Base-by-base conservation (phyloP, 1,139 yeast species). In the Eremothecium coryli region DNA sequence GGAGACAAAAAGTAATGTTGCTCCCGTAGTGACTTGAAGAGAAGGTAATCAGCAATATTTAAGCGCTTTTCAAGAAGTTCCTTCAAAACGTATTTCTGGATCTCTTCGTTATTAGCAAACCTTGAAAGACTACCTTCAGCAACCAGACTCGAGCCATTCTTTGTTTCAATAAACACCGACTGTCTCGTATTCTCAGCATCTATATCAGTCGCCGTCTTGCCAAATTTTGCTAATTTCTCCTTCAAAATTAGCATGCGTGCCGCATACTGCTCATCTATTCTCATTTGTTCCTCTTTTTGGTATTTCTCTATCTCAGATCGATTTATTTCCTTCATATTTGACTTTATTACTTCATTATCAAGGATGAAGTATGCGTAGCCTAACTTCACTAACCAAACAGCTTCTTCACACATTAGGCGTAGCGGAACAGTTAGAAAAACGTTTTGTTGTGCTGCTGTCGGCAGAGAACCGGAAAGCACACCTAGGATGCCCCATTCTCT, bases 361-460 rank as follows among this genome's bases (percentile, higher is more conserved):
- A 52, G 55, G 0, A 64, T 60, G 13, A 75, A 43, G 6, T 50
- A 42, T 0, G 65, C 76, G 29, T 60, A 51, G 0, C 63, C 64
- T 2, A 62, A 53, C 8, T 65, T 62, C 3, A 79, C 64, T 25
- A 85, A 61, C 75, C 84, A 82, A 9, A 76, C 42, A 0, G 77
- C 73, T 48, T 90, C 97, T 58, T 82, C 93, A 0, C 73, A 58
- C 61, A 75, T 70, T 30, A 90, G 63, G 47, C 76, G 73, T 34
- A 88, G 60, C 0, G 98, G 98, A 3, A 88, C 62, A 1, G 95
- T 93, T 35, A 84, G 65, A 50, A 88, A 81, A 26, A 79, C 66
- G 51, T 85, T 88, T 50, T 90, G 98, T 56, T 90, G 98, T 2
- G 97, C 93, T 14, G 88, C 86, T 31, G 75, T 70, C 0, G 95